Percentiles rank a stretch among this genome's conserved stretches.
Conservation (phyloP, 805 yeast genomes). For the Candida vaughaniae region DNA sequence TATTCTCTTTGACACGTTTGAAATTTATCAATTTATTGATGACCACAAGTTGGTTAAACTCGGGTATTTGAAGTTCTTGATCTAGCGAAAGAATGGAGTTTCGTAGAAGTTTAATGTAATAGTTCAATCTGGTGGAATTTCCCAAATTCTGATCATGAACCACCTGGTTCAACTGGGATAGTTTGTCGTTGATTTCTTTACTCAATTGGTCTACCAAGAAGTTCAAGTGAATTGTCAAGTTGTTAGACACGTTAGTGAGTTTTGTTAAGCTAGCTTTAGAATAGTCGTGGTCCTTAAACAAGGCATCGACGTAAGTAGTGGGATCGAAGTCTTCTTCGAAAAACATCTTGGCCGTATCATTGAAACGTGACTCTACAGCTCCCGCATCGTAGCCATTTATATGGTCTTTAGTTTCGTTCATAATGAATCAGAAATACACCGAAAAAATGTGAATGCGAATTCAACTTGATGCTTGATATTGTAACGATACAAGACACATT, state of each 20-base stretch:
- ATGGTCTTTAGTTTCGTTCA: too few relatives aligned
- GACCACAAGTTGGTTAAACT: conserved; percentile 18
- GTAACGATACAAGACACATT: conserved; percentile 47
- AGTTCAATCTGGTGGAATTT: conserved; percentile 59
- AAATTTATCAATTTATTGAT: conserved; percentile 40
- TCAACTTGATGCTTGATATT: conserved; percentile 20
- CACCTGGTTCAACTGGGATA: conserved; percentile 44
- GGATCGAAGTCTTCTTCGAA: conserved; percentile 67
- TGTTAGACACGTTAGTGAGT: conserved; percentile 48
- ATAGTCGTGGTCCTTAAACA: conserved; percentile 36
- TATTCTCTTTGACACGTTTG: conserved; percentile 43
- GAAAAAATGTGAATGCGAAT: not conserved
- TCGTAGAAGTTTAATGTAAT: conserved; percentile 60
- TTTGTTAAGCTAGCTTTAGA: conserved; percentile 27
- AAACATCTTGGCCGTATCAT: conserved; percentile 60
- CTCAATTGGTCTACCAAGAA: conserved; percentile 57
- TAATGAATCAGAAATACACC: too few relatives aligned
- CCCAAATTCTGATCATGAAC: conserved; percentile 14
- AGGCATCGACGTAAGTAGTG: conserved; percentile 61
- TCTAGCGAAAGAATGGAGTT: conserved; percentile 58
- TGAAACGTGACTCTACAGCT: not conserved
- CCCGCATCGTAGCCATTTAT: too few relatives aligned
- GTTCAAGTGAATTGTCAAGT: conserved; percentile 59
- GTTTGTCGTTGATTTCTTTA: conserved; percentile 43
- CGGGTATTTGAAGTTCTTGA: conserved; percentile 36